Evolutionary conservation across 495 filamentous ascomycete species (phyloP), one percentile per base, ranked within the genome.

Genomic region (Aspergillus conjunctus): DNA sequence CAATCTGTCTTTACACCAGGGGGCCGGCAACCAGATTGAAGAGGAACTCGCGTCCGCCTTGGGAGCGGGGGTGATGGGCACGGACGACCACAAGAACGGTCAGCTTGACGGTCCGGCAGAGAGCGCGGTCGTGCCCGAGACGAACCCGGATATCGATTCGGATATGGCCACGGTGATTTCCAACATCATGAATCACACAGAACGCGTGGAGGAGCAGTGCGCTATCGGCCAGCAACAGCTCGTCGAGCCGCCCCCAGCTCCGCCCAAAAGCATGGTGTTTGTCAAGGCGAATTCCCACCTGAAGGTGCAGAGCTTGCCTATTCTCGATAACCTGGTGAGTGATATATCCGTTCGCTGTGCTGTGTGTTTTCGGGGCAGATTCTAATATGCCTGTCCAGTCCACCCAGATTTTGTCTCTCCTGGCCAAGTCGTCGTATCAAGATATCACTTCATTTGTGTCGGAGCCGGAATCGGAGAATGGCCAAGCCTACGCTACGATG

Each of bases 401-500:
- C 6, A 84, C 79, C 0, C 88, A 91, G 77, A 87, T 91, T 33
- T 73, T 91, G 5, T 80, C 82, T 17, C 85, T 86, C n/a, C 70
- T 91, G 5, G 86, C 87, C 39, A 87, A 86, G 62, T 87, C 86
- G 7, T 80, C 79, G 37, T 91, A 88, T 54, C 76, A 82, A 56
- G 90, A 95, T 58, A 90, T 92, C 30, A 82, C 91, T 15, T 83
- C 82, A 17, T 87, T 92, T 51, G 81, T 91, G n/a, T 86, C 86
- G 0, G 82, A 90, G 33, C 78, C 82, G 9, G 85, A 91, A 4
- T 91, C 89, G 11, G 90, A 92, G 50, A 85, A 90, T 58, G 84
- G 88, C 8, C 89, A 89, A 68, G 87, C 90, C n/a, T 97, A 95
- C 73, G 80, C 82, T 6, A 87, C 87, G 7, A 83, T 96, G 66